Evolutionary conservation across 768 basidiomycete genomes (phyloP), one percentile per base, ranked within the genome.

Genomic region (Xerocomellus chrysenteron): DNA sequence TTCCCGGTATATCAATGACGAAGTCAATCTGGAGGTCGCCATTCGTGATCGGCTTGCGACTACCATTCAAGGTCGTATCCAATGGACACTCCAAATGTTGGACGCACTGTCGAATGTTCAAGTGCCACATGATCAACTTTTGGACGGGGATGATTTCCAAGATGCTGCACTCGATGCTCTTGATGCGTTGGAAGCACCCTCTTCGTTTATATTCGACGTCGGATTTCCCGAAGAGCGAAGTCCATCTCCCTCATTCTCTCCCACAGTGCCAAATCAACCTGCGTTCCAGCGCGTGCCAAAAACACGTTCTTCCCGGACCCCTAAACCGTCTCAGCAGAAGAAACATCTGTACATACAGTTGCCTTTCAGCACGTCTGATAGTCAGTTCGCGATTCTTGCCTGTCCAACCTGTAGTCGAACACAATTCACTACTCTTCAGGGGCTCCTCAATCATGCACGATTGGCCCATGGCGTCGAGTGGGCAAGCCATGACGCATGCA

Each of bases 361-460:
- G 3, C 55, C 65, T 28, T 57, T 76, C 44, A 56, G 63, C 36
- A 50, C 68, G 4, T 70, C 66, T 14, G 65, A 65, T 24, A 67
- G 63, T 19, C 69, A 74, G 28, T 55, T 75, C 19, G 68, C 64
- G 5, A 55, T 73, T 45, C 73, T 82, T 37, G 67, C 62, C 5
- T 82, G 80, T 62, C 72, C 75, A 0, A 75, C 74, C 50, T 82
- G 80, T 56, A 45, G 61, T 10, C 75, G 80, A 21, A 74, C 72
- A 8, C 78, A 82, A 46, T 81, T 82, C 61, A 79, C 77, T 24
- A 81, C 73, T 26, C 71, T 82, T 8, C 80, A 82, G 55, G 80
- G 80, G 13, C 71, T 82, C 39, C 68, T 83, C 30, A 82, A 82
- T 49, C 80, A 82, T 60, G 79, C 77, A 40, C 78, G 82, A 17